These are phyloP conservation scores for Laetiporus sulphureus DNA, from an alignment of 1,284 basidiomycete species.

Conservation along the genomic window DNA sequence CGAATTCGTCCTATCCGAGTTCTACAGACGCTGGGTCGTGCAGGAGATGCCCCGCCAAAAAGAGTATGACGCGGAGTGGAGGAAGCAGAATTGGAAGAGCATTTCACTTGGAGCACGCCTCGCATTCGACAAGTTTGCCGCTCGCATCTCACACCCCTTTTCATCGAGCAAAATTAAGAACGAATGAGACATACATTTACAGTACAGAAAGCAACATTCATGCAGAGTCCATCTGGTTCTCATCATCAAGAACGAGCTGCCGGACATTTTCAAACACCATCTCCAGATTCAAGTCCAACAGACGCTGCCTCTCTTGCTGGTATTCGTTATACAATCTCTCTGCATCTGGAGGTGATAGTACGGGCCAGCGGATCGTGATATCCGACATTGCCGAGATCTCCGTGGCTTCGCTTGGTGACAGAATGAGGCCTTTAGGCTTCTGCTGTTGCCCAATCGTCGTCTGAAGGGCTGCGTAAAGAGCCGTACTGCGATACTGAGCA, in stretches of 20 bases:
- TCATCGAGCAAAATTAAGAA: conserved; percentile 2
- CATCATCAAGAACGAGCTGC: conserved; percentile 48
- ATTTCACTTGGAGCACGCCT: conserved; percentile 49
- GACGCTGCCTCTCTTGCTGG: conserved; percentile 45
- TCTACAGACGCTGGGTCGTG: conserved; percentile 64
- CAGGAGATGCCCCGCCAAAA: conserved; percentile 54
- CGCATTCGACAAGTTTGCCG: conserved; percentile 35
- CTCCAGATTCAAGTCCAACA: conserved; percentile 50
- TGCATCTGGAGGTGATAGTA: conserved; percentile 56
- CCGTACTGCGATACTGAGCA: conserved; percentile 58
- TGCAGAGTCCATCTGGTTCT: too few species aligned
- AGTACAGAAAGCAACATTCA: neutral
- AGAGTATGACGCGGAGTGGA: conserved; percentile 58
- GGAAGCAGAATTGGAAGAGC: conserved; percentile 46
- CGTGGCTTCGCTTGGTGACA: conserved; percentile 47
- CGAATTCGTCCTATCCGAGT: conserved; percentile 61
- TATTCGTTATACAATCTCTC: conserved; percentile 53
- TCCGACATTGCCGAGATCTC: conserved; percentile 49
- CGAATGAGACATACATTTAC: neutral
- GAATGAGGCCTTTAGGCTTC: conserved; percentile 41
- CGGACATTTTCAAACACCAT: conserved; percentile 54
- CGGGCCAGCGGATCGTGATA: conserved; percentile 62
- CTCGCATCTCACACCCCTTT: conserved; percentile 17
- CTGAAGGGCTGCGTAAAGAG: conserved; percentile 57
- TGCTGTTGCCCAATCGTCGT: conserved; percentile 38